Evolutionary conservation across 129 eudicot genomes (phyloP), one percentile per base, ranked within the genome.

Genomic region (Flaveria bidentis): DNA sequence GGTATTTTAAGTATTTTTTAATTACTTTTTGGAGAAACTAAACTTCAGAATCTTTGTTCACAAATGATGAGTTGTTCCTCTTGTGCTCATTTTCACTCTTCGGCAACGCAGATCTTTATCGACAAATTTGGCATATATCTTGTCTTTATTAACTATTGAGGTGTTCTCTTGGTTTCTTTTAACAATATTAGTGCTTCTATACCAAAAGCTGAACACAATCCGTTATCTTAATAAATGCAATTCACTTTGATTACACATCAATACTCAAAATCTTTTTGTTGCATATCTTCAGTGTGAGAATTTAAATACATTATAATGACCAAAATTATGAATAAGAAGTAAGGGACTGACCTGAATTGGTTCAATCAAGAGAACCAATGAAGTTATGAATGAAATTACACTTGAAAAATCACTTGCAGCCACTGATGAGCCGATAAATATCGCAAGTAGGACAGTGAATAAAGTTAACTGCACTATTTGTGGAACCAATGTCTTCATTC

Each of bases 401-500:
- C 88, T 80, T 53, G 90, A 85, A 67, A 76, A 87, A 66, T 90
- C 85, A 22, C 88, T 77, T 62, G 87, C 77, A 74, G 85, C 75
- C 22, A 84, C 82, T 73, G 87, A 69, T 55, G 93, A 91, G 67
- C 84, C 88, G 41, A 87, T 74, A 74, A 84, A 85, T 23, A 91
- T 75, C 28, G 76, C 41, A 66, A 89, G 84, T 44, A 91, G 77
- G 56, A 80, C 83, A 60, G 97, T 94, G 12, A 80, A 91, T 76
- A 87, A 86, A 20, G 87, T 84, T 75, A 82, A 51, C 67, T 91
- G 97, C 33, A 91, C 88, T 76, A 94, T 81, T 56, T 89, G 96
- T 78, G 99, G 97, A 78, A 91, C 84, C 67, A 94, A 85, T 3
- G 92, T 93, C 84, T 94, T 94, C 96, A 91, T 79, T 78, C 85